Evolutionary conservation across 1,139 yeast species (phyloP).

Genomic region (Pichia sp.): DNA sequence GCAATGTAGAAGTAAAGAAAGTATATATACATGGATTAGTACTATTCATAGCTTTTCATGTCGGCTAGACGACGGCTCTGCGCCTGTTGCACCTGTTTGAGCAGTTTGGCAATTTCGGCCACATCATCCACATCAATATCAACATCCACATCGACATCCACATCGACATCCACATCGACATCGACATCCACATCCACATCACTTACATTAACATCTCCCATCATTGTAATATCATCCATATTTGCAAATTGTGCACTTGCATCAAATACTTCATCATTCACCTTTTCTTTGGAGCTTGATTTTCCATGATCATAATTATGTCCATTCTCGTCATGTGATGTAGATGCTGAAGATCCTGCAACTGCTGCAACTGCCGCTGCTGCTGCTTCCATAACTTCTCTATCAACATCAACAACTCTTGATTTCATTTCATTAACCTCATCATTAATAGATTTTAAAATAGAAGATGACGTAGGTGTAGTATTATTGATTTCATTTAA

Average conservation of each 20-base stretch:
- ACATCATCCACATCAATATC: constrained; percentile 13
- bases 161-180: constrained; percentile 13
- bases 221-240: constrained; percentile 4
- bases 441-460: neutral
- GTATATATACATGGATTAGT: neutral
- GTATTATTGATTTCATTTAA: constrained; percentile 5
- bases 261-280: neutral
- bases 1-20: neutral
- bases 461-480: neutral
- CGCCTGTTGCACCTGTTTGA: constrained; percentile 16
- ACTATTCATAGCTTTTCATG: constrained; percentile 1
- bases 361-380: constrained; percentile 15
- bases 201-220: neutral
- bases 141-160: constrained; percentile 11
- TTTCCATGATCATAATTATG: neutral
- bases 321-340: neutral
- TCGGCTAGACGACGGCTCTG: constrained; percentile 6
- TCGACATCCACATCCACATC: constrained; percentile 5
- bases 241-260: constrained; percentile 1
- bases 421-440: neutral
- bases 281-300: neutral
- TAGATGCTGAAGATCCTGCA: neutral
- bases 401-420: constrained; percentile 1
- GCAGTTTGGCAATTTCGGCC: constrained; percentile 16
- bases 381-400: constrained; percentile 12